A percentile compares a stretch with the other conserved stretches of the same genome.
Evolutionary conservation across 208 protist species (phyloP).

Genomic region (Tritrichomonas foetus): DNA sequence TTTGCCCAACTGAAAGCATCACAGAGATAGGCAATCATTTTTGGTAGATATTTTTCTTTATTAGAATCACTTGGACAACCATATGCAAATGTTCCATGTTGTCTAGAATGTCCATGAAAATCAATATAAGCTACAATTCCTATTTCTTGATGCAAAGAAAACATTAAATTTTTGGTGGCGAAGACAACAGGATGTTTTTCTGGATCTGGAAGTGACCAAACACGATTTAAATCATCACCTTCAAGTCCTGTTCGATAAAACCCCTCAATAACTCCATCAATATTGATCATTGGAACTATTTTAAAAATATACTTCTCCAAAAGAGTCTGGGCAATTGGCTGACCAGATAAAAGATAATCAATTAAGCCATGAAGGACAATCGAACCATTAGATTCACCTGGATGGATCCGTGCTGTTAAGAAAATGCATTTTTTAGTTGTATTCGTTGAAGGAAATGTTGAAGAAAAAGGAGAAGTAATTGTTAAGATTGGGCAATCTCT

Average conservation of each 20-base stretch:
- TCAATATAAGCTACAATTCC: not conserved
- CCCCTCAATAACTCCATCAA: conserved; percentile 89
- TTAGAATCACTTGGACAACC: not conserved
- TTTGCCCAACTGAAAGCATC: not conserved
- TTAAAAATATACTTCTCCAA: not conserved
- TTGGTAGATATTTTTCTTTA: not conserved
- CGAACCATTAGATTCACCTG: conserved; percentile 84
- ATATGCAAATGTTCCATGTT: not conserved
- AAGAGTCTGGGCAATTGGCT: not conserved
- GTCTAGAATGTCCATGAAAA: not conserved
- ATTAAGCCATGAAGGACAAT: conserved; percentile 81
- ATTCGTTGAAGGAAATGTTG: not conserved
- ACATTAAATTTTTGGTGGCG: not conserved
- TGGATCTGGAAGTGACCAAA: conserved; percentile 64
- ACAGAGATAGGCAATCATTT: not conserved
- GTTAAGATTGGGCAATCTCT: not conserved
- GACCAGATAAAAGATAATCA: not conserved
- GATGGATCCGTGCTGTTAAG: conserved; percentile 84
- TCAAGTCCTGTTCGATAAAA: conserved; percentile 86
- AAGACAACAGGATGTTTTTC: conserved; percentile 50
- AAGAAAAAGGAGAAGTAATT: not conserved
- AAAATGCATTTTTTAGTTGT: conserved; percentile 59
- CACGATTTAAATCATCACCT: conserved; percentile 85
- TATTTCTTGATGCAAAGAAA: not conserved
- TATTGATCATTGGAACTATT: conserved; percentile 87